A percentile compares a stretch with the other conserved stretches of the same genome.
Evolutionary conservation across 352 stramenopile species (phyloP).

Genomic region (Peronospora belbahrii): DNA sequence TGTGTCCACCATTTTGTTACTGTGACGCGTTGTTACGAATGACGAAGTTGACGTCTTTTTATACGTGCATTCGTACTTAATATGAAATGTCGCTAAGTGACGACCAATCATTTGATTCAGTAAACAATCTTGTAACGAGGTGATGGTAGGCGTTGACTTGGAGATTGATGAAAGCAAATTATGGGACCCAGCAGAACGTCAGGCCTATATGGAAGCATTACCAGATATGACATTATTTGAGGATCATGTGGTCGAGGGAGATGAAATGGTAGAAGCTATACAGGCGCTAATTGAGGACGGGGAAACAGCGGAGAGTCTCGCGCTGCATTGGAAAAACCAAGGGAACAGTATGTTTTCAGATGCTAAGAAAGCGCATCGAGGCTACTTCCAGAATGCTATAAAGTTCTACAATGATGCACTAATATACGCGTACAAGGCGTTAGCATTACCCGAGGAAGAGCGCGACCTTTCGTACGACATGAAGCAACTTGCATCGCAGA

Average conservation of each 20-base stretch:
- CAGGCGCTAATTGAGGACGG: slow-evolving; percentile 82
- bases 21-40: no score
- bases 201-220: slow-evolving; percentile 80
- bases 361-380: slow-evolving; percentile 56
- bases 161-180: slow-evolving; percentile 85
- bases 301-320: slow-evolving; percentile 79
- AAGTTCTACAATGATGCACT: slow-evolving; percentile 78
- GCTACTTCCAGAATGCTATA: slow-evolving; percentile 69
- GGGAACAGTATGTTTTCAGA: slow-evolving; percentile 81
- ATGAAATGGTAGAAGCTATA: slow-evolving; percentile 83
- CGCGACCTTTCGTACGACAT: slow-evolving; percentile 57
- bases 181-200: slow-evolving; percentile 66
- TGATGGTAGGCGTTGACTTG: slow-evolving; percentile 77
- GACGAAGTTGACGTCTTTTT: slow-evolving; percentile 14
- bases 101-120: slow-evolving; percentile 19
- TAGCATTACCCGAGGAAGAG: slow-evolving; percentile 55
- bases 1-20: slow-evolving; percentile 18
- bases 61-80: slow-evolving; percentile 13
- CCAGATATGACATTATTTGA: slow-evolving; percentile 86
- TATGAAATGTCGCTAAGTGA: neutral
- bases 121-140: no score
- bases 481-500: slow-evolving; percentile 62
- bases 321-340: slow-evolving; percentile 85
- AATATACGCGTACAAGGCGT: slow-evolving; percentile 67
- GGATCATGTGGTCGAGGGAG: slow-evolving; percentile 79